Base-by-base conservation (phyloP, 805 yeast genomes). In the Kodamaea laetipori region DNA sequence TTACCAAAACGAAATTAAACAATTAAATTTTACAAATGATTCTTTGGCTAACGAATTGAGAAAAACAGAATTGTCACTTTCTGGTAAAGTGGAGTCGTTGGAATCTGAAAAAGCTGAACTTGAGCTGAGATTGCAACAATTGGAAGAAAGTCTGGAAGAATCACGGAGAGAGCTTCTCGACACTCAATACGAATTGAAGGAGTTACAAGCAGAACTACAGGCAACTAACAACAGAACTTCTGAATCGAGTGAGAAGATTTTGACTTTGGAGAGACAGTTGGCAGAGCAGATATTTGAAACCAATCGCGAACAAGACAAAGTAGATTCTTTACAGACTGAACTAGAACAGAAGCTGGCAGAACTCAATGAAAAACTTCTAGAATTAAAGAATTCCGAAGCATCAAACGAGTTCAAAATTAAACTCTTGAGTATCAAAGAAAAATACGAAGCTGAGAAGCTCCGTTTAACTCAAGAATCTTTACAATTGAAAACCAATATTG, bases 341-440 rank as follows among this genome's bases (percentile, higher is more conserved):
- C 34, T 46, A 6, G 49, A 49, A 19, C 37, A 30, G n/a, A 35
- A 42, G 7, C 37, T 23, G 26, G 32, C 23, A n/a, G 50, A 52
- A 11, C 41, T 50, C 11, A 35, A 39, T 4, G 47, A 41, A 15
- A 46, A 46, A 16, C 46, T 39, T 10, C 23, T 21, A 6, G 48
- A 45, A 24, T 19, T 50, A 6, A 33, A 41, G 26, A 21, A 15
- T 18, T 19, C 30, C 1, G 41, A 19, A 23, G 19, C 33, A 6
- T 21, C 37, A 16, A 38, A 24, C n/a, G 41, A 43, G 12, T 21
- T 51, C n/a, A 46, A 39, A 27, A 41, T 26, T 6, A 40, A 46
- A 25, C 37, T 48, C 18, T 17, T 10, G 4, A 17, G 19, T 3
- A 39, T 50, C 30, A 50, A 46, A 34, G 52, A 46, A 12, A n/a